Evolutionary conservation across 2,329 filamentous ascomycete species (phyloP), one percentile per base, ranked within the genome.

Genomic region (Scytalidium sp.): DNA sequence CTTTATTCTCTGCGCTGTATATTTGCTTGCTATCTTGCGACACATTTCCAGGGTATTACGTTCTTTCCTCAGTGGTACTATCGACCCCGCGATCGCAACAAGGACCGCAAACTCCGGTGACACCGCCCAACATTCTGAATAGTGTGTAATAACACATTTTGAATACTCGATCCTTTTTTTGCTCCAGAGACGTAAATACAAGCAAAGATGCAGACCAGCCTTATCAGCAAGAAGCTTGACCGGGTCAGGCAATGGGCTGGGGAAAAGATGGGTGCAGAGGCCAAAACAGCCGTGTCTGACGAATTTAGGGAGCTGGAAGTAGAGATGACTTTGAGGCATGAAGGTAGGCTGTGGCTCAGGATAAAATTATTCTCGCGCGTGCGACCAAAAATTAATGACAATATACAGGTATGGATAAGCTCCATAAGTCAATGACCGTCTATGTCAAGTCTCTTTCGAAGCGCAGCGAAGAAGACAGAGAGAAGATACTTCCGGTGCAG

Each of bases 241-340:
- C 87, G 93, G 65, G 86, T 96, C 76, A 95, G 93, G 76, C 93
- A 97, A 86, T 97, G 93, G 93, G 90, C 92, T 32, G 90, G 90
- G 60, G 93, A 97, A 75, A 90, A 92, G 73, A 96, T 97, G 89
- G 93, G 93, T 61, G 83, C 83, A 57, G 92, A 97, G 71, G 81
- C 85, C 71, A 94, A 91, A 74, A 97, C 93, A 9, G 83, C 79
- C 67, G 84, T 90, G 56, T 88, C 90, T 0, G 91, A 97, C 46
- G 88, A 97, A 64, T 97, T 97, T 80, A 95, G 89, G 73, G 81
- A 82, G 52, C 74, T 97, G 61, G 92, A 97, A 72, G 77, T 82
- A 49, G 93, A 97, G 72, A 97, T 97, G 91, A 79, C 81, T 50
- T 76, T 96, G 62, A 83, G 93, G 56, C 86, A 95, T 58, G 89